Conservation (phyloP, 2,329 filamentous ascomycete genomes). For the Aschersonia sp. region DNA sequence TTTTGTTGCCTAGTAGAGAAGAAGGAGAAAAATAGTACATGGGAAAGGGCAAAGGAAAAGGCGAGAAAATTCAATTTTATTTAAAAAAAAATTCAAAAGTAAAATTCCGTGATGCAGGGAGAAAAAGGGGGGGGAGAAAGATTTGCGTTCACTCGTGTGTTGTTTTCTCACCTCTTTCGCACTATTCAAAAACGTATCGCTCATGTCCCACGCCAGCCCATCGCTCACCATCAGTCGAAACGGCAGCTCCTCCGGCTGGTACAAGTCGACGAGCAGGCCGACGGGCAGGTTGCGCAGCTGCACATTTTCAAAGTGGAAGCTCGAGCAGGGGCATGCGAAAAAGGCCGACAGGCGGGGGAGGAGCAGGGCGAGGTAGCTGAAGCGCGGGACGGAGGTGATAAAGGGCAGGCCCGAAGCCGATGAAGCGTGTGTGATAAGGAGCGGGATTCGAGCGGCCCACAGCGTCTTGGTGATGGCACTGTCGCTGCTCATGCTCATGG, state of each 20-base stretch:
- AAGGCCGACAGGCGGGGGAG: slow-evolving; percentile 38
- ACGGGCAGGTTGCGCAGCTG: slow-evolving; percentile 38
- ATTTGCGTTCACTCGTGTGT: no score
- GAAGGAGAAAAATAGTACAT: neutral
- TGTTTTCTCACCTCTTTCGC: slow-evolving; percentile 39
- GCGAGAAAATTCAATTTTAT: neutral
- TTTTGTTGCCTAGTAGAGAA: no score
- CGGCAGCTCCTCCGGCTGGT: slow-evolving; percentile 33
- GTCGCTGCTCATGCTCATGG: neutral
- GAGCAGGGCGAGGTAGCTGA: slow-evolving; percentile 44
- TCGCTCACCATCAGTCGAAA: slow-evolving; percentile 41
- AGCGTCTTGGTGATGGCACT: slow-evolving; percentile 29
- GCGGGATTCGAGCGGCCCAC: slow-evolving; percentile 38
- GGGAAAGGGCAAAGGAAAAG: neutral
- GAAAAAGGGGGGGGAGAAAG: neutral
- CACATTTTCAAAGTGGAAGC: slow-evolving; percentile 42
- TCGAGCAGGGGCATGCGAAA: slow-evolving; percentile 39
- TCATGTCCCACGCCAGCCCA: slow-evolving; percentile 43
- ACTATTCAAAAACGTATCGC: slow-evolving; percentile 48
- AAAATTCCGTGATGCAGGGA: neutral
- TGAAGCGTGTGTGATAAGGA: slow-evolving; percentile 37
- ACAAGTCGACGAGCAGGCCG: slow-evolving; percentile 40
- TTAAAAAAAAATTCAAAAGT: no score
- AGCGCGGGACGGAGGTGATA: slow-evolving; percentile 39
- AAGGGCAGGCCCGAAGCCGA: slow-evolving; percentile 25